Base-by-base conservation (phyloP, 129 eudicot genomes). In the Centaurea solstitialis region DNA sequence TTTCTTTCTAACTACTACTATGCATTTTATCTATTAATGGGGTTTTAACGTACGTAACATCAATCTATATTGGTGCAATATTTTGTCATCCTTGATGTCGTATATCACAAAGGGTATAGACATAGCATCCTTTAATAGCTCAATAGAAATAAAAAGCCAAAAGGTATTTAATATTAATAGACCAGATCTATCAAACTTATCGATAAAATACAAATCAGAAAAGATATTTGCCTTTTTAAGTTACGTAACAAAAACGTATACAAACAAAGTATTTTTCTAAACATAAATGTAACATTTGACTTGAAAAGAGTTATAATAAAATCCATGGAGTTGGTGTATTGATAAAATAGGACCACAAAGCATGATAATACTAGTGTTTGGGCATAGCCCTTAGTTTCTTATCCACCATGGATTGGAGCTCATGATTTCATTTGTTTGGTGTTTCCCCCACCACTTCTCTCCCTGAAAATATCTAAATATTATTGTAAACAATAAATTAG, bases 311-410 rank as follows among this genome's bases (percentile, higher is more conserved):
- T 9, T 41, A 41, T 8, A 47, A 12, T 8, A 41, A 47, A 12
- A 47, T 13, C 15, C 20, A 75, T 57, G 50, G 79, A 57, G 79
- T 57, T 75, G 40, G 47, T 61, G 72, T 11, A 4, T 11, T 15
- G 20, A 76, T 7, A 62, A 62, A 11, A 64, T 1, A 76, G 72
- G 73, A 76, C 80, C 80, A 76, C 80, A 76, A 38, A 76, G 4
- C 59, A 76, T 38, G 37, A 76, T 65, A 35, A 61, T 76, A 9
- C 13, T 20, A 76, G 59, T 33, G 80, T 64, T 76, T 61, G 38
- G 72, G 10, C 72, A 62, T 65, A 64, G 23, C 80, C 72, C 72
- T 76, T 21, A 37, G 17, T 76, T 76, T 76, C 80, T 76, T 76
- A 76, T 76, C 70, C 79, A 61, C 33, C 70, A 33, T 74, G 23